phyloP scores from a whole-genome alignment of 345 rosid genomes.

The Aquilaria sinensis region DNA sequence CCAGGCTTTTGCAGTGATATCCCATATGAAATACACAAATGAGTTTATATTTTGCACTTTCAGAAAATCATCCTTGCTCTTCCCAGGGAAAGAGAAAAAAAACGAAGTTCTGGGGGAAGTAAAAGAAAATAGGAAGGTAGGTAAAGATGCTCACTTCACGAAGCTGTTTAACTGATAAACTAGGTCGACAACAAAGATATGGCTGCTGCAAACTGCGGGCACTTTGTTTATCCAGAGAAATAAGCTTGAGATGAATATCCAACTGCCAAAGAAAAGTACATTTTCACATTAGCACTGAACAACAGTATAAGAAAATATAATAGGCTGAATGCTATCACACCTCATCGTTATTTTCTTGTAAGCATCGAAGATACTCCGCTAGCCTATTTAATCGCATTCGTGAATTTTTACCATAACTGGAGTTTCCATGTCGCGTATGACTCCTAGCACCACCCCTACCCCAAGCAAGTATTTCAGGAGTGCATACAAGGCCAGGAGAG shows the following conservation, averaged over 20 bases:
- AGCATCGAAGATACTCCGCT: constrained; percentile 61
- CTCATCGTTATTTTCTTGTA: constrained; percentile 57
- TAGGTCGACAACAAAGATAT: constrained; percentile 69
- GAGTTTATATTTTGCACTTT: too few species aligned
- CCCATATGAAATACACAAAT: too few species aligned
- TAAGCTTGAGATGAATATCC: constrained; percentile 72
- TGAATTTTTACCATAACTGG: constrained; percentile 44
- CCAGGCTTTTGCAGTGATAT: too few species aligned
- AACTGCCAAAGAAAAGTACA: constrained; percentile 34
- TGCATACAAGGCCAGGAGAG: constrained; percentile 73
- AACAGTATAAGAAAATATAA: too few species aligned
- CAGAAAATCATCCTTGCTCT: too few species aligned
- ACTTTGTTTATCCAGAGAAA: constrained; percentile 53
- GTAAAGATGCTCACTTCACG: constrained; percentile 65
- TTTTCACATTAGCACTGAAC: background rate
- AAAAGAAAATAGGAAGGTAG: constrained; percentile 5
- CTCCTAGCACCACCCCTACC: constrained; percentile 91
- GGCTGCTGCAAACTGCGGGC: constrained; percentile 63
- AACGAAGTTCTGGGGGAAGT: too few species aligned
- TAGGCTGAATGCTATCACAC: constrained; percentile 28
- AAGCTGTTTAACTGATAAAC: constrained; percentile 61
- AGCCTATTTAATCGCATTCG: constrained; percentile 66
- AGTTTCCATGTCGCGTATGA: constrained; percentile 70
- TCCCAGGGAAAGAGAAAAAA: too few species aligned
- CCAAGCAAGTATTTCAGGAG: constrained; percentile 77